A percentile compares a stretch with the other conserved stretches of the same genome.
Evolutionary conservation across 202 grass and related monocot genomes (phyloP).

Genomic region (Elaeis oleifera): DNA sequence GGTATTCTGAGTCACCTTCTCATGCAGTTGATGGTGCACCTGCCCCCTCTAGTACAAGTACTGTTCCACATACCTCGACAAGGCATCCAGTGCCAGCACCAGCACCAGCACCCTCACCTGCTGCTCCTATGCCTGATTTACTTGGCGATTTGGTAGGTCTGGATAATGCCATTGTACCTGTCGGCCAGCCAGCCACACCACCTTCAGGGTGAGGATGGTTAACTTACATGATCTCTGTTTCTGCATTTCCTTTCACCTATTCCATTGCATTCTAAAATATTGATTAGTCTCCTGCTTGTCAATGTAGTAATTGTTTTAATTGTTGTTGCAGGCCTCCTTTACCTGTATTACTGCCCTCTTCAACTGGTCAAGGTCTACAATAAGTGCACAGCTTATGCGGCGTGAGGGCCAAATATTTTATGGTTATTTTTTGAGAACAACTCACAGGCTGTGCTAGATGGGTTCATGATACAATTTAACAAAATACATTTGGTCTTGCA

Average conservation of each 20-base stretch:
- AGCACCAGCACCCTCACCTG: slow-evolving; percentile 25
- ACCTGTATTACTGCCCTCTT: slow-evolving; percentile 68
- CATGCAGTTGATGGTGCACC: slow-evolving; percentile 68
- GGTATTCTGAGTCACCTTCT: slow-evolving; percentile 83
- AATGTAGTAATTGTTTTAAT: slow-evolving; percentile 22
- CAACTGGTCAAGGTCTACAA: slow-evolving; percentile 93
- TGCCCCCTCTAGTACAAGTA: slow-evolving; percentile 44
- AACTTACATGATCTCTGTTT: slow-evolving; percentile 7
- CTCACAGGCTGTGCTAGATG: slow-evolving; percentile 62
- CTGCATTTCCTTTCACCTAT: slow-evolving; percentile 6
- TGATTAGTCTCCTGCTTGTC: too few relatives aligned
- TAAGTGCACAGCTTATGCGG: slow-evolving; percentile 73
- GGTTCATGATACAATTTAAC: slow-evolving; percentile 99
- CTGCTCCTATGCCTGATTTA: slow-evolving; percentile 81
- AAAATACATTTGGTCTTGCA: slow-evolving; percentile 95
- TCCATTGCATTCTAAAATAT: background rate
- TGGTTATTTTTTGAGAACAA: slow-evolving; percentile 78
- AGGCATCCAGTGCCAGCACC: slow-evolving; percentile 33
- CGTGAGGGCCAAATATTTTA: slow-evolving; percentile 91
- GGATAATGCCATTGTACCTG: slow-evolving; percentile 72
- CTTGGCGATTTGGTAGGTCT: slow-evolving; percentile 84
- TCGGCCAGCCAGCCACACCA: slow-evolving; percentile 40
- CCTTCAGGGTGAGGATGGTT: slow-evolving; percentile 43
- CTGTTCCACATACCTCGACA: slow-evolving; percentile 43
- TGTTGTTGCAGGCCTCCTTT: slow-evolving; percentile 48